Conservation (phyloP, 2,329 filamentous ascomycete genomes). For the Parafenestella ontariensis region DNA sequence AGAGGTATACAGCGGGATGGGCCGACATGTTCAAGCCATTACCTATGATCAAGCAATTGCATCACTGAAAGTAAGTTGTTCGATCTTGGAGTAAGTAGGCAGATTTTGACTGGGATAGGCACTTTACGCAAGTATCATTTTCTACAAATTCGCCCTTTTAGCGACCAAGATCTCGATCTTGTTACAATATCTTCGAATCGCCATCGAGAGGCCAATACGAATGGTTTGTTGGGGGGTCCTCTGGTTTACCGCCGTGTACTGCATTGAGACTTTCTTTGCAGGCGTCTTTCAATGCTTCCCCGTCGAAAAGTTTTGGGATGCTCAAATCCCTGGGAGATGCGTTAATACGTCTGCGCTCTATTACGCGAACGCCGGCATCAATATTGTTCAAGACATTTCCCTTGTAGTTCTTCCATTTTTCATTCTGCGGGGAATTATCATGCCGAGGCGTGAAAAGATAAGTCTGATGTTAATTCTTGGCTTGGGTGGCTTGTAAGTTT, state of each 20-base stretch:
- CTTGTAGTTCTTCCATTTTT: slow-evolving; percentile 25
- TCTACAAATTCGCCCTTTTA: slow-evolving; percentile 22
- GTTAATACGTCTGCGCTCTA: slow-evolving; percentile 21
- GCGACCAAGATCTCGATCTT: slow-evolving; percentile 22
- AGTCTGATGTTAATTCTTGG: slow-evolving; percentile 38
- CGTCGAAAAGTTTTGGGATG: slow-evolving; percentile 28
- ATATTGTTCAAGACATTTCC: slow-evolving; percentile 20
- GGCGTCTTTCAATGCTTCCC: slow-evolving; percentile 20
- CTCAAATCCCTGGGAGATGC: slow-evolving; percentile 18
- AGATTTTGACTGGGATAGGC: slow-evolving; percentile 7
- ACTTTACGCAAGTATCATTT: slow-evolving; percentile 24
- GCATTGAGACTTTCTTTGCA: slow-evolving; percentile 16
- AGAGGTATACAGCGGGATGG: slow-evolving; percentile 28
- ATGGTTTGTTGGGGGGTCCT: slow-evolving; percentile 12
- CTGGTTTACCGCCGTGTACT: slow-evolving; percentile 7
- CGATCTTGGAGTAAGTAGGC: neutral
- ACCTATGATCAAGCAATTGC: slow-evolving; percentile 19
- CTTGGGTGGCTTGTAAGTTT: slow-evolving; percentile 41
- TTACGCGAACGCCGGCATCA: slow-evolving; percentile 25
- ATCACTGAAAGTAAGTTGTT: slow-evolving; percentile 17
- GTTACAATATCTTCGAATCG: slow-evolving; percentile 25
- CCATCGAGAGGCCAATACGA: slow-evolving; percentile 11
- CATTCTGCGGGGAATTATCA: slow-evolving; percentile 26
- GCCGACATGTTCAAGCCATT: slow-evolving; percentile 20
- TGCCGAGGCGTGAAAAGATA: slow-evolving; percentile 35